phyloP scores from a whole-genome alignment of 78 protist species.

The Monocercomonoides exilis region DNA sequence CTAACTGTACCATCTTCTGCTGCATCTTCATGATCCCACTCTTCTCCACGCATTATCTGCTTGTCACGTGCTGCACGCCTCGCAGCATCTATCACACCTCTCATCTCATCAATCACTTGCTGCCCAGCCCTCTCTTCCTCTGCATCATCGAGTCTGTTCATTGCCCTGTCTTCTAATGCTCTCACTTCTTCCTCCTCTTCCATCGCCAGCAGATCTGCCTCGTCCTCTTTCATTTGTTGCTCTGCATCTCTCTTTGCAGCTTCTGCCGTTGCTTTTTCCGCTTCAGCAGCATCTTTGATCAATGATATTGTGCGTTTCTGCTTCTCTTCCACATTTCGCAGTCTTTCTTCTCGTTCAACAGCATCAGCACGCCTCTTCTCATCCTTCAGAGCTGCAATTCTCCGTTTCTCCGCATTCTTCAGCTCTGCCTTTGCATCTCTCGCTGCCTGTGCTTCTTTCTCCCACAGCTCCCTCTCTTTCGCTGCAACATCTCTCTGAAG shows the following conservation, averaged over 20 bases:
- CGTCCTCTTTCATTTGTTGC: not conserved
- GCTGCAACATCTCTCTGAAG: not conserved
- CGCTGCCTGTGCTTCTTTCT: not conserved
- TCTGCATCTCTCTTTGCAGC: not conserved
- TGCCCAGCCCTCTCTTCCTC: not conserved
- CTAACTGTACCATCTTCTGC: not conserved
- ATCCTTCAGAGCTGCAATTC: not conserved
- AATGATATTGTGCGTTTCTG: too few relatives aligned
- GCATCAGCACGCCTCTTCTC: not conserved
- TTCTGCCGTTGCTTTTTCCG: not conserved
- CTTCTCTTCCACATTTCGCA: not conserved
- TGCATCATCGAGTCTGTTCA: too few relatives aligned
- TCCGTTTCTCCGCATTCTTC: not conserved
- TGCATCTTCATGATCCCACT: not conserved
- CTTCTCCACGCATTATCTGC: not conserved
- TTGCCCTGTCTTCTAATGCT: too few relatives aligned
- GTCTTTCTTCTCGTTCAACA: not conserved
- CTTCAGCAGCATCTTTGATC: too few relatives aligned
- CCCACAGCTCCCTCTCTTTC: not conserved
- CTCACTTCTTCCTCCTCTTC: not conserved
- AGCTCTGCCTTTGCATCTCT: not conserved
- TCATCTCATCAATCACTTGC: not conserved
- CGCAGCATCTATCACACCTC: not conserved
- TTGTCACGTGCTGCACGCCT: not conserved
- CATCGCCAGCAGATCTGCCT: not conserved